Conservation (phyloP, 192 early-diverging fungal species). For the Physocladia obscura region DNA sequence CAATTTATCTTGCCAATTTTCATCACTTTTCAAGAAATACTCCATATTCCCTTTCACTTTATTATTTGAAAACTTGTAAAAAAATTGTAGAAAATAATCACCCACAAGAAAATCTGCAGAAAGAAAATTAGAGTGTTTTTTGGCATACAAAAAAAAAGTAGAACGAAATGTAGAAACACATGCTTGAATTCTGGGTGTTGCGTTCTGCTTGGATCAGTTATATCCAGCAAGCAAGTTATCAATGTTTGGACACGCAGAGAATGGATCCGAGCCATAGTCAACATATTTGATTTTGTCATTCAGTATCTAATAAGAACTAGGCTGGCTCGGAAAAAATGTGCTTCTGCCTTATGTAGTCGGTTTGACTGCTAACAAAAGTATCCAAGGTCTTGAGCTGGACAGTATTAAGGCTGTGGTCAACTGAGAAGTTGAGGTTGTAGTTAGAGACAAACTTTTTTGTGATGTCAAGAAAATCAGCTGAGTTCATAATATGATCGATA, state of each 20-base stretch:
- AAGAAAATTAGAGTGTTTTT: too few species aligned
- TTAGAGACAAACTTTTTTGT: background rate
- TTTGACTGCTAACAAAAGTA: background rate
- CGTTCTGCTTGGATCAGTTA: background rate
- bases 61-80: too few species aligned
- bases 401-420: background rate
- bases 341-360: background rate
- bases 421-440: background rate
- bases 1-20: too few species aligned
- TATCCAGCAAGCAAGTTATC: background rate
- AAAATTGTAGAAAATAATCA: too few species aligned
- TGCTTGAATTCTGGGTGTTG: too few species aligned
- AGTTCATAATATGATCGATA: background rate
- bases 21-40: too few species aligned
- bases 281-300: slow-evolving; percentile 4
- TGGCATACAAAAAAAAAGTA: too few species aligned
- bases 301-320: background rate
- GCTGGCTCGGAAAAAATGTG: slow-evolving; percentile 4
- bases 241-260: background rate
- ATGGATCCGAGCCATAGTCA: background rate
- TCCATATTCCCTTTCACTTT: too few species aligned
- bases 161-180: too few species aligned
- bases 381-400: background rate
- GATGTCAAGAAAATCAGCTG: background rate
- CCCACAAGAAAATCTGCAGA: too few species aligned